These are phyloP conservation scores for Candida patagonica DNA, from an alignment of 805 yeast species.

Conservation along the genomic window DNA sequence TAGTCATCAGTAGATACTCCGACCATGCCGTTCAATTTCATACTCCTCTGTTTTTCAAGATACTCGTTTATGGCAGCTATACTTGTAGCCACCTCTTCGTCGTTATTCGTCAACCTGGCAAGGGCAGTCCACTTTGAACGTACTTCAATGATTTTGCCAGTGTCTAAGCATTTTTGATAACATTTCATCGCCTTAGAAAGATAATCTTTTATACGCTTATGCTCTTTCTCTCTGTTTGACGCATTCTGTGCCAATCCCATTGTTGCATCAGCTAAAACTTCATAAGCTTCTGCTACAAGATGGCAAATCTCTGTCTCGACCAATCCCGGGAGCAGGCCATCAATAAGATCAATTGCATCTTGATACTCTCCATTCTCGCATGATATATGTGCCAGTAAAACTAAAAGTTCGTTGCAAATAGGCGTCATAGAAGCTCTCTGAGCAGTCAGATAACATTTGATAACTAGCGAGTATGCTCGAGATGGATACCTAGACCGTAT, in stretches of 20 bases:
- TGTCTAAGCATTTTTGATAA: background rate
- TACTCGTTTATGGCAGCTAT: constrained; percentile 7
- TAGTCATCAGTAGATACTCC: no score
- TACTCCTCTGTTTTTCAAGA: no score
- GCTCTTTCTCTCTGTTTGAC: background rate
- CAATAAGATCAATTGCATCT: constrained; percentile 37
- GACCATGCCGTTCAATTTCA: no score
- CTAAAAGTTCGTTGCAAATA: constrained; percentile 38
- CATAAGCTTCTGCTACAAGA: constrained; percentile 33
- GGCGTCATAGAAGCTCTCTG: constrained; percentile 37
- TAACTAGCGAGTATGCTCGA: constrained; percentile 41
- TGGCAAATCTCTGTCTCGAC: constrained; percentile 34
- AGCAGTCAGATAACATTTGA: constrained; percentile 43
- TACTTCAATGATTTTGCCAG: background rate
- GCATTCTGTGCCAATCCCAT: constrained; percentile 12
- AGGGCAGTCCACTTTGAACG: background rate
- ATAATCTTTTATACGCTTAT: background rate
- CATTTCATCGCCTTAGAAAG: constrained; percentile 1
- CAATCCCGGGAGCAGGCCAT: constrained; percentile 37
- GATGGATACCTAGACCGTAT: constrained; percentile 30
- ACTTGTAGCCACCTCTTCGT: background rate
- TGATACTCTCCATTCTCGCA: constrained; percentile 32
- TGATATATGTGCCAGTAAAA: constrained; percentile 39
- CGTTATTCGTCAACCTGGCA: background rate
- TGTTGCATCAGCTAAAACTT: constrained; percentile 26